Percentiles rank a stretch among this genome's conserved stretches.
Conservation (phyloP, 2,329 filamentous ascomycete species). For the Huntiella omanensis region DNA sequence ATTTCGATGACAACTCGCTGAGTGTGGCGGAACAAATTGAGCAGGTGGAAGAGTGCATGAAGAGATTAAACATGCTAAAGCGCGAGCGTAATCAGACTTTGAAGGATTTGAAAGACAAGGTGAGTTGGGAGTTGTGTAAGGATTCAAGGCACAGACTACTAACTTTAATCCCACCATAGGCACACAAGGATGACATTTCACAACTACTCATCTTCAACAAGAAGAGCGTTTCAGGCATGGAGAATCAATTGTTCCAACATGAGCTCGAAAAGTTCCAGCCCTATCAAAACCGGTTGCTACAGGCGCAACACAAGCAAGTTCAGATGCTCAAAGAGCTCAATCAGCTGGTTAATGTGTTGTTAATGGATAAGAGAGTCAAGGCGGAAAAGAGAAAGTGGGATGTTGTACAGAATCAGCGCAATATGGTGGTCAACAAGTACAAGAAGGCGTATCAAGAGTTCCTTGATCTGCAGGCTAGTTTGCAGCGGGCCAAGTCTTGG, state of each 20-base stretch:
- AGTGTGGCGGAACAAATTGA: slow-evolving; percentile 81
- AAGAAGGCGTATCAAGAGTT: slow-evolving; percentile 86
- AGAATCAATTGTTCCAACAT: slow-evolving; percentile 79
- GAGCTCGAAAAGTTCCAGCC: slow-evolving; percentile 96
- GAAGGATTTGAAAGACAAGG: slow-evolving; percentile 96
- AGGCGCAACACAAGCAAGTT: slow-evolving; percentile 89
- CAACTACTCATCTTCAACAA: slow-evolving; percentile 96
- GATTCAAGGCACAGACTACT: neutral
- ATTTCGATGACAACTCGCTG: slow-evolving; percentile 62
- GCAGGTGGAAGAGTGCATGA: slow-evolving; percentile 73
- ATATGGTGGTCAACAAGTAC: slow-evolving; percentile 66
- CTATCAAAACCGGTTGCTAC: slow-evolving; percentile 75
- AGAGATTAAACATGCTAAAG: slow-evolving; percentile 83
- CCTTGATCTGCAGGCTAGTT: slow-evolving; percentile 67
- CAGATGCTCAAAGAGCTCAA: slow-evolving; percentile 91
- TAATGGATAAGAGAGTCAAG: slow-evolving; percentile 86
- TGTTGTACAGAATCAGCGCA: slow-evolving; percentile 62
- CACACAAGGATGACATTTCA: slow-evolving; percentile 91
- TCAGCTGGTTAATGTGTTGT: slow-evolving; percentile 61
- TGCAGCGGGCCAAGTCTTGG: slow-evolving; percentile 78
- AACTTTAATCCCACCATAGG: slow-evolving; percentile 29
- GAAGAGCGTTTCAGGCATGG: slow-evolving; percentile 83
- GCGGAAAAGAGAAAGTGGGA: slow-evolving; percentile 95
- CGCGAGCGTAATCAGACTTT: slow-evolving; percentile 77
- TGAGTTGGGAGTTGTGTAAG: slow-evolving; percentile 22